Evolutionary conservation across 2,329 filamentous ascomycete genomes (phyloP), one percentile per base, ranked within the genome.

Genomic region (Mycosphaerella arachidis): DNA sequence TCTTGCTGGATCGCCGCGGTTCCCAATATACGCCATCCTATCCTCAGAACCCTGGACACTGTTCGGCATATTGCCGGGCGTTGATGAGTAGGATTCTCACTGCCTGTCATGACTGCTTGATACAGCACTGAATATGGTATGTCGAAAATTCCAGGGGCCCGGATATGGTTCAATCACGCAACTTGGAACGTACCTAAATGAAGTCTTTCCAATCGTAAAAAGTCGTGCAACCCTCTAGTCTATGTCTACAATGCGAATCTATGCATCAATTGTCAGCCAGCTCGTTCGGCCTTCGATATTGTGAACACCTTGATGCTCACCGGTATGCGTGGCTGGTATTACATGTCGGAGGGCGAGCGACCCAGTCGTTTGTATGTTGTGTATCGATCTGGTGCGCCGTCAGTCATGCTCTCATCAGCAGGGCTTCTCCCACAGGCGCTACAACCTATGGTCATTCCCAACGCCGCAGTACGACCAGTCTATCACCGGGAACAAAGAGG

Each of bases 181-280:
- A 58, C 53, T 24, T 13, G 7, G 33, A 29, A 66, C 66, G 53
- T 64, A 68, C 66, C 63, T 66, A 61, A 52, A 62, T 46, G 56
- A 63, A 61, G 50, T 66, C 60, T 65, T 63, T 46, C 35, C 51
- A 51, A 55, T 70, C 67, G 66, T 70, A 60, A 68, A 46, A 56
- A 61, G 60, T 70, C 69, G 69, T 70, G 53, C 68, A 63, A 35
- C 62, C 60, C 63, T 70, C 68, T 70, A 71, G 59, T 71, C 70
- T 71, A 71, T 71, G 68, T 71, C 68, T 71, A 70, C 64, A 67
- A 59, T 52, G 29, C 24, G 27, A 33, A 16, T 20, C 50, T 52
- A 18, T 10, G 50, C 30, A 31, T 50, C 29, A 4, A 29, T 24
- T 16, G 24, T 54, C 30, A 59, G 46, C 29, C 53, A 18, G 4